Base-by-base conservation (phyloP, 805 yeast species). In the Jamesozyma spencerorum region DNA sequence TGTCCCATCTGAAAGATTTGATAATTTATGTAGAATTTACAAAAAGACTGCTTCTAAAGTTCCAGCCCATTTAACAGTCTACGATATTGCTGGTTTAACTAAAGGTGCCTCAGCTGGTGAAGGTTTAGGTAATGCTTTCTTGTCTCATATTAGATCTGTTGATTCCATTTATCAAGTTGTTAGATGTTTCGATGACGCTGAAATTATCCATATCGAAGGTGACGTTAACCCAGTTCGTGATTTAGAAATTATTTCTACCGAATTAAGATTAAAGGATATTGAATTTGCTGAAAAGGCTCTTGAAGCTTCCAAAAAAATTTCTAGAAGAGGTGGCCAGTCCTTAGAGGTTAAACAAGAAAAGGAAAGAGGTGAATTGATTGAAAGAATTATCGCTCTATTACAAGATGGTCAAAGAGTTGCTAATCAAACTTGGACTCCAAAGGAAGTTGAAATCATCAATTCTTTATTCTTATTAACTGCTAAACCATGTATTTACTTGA, bases 111-210 rank as follows among this genome's bases (percentile, higher is more conserved):
- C 86, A 45, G 81, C 84, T 40, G 97, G 97, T 65, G 97, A 87
- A 68, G 98, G 98, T 63, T 77, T 92, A 51, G 98, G 98, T 60
- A 92, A 92, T 65, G 94, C 95, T 48, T 92, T 92, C 75, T 77
- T 92, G 69, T 81, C 95, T 53, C 88, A 92, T 65, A 92, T 92
- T 57, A 79, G 97, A 68, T 92, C 95, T 37, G 98, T 92, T 42
- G 98, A 92, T 74, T 95, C 97, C 47, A 81, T 92, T 50, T 92
- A 84, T 70, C 97, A 92, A 70, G 95, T 92, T 49, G 97, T 92
- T 38, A 81, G 98, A 68, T 85, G 95, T 68, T 92, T 92, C 58
- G 95, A 87, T 60, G 98, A 92, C 65, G 94, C 96, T 30, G 98
- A 92, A 62, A 92, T 92, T 57, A 87, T 88, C 54, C 98, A 92